These are phyloP conservation scores for Fomitopsis palustris DNA, from an alignment of 1,284 basidiomycete species.

Conservation along the genomic window DNA sequence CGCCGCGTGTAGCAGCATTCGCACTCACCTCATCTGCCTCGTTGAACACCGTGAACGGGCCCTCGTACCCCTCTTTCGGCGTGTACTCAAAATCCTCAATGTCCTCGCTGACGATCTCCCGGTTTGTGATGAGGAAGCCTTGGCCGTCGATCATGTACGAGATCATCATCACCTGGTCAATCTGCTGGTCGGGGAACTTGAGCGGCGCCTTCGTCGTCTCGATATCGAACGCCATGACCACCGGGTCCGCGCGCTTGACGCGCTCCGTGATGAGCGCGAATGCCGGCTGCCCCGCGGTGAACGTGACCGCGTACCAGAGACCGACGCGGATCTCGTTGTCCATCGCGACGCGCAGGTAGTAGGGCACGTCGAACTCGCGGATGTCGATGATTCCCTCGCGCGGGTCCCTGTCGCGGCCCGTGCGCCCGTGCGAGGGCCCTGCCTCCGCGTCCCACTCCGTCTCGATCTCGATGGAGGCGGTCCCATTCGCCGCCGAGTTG, in stretches of 20 bases:
- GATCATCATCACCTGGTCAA: slow-evolving; percentile 99
- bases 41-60: slow-evolving; percentile 96
- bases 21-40: slow-evolving; percentile 82
- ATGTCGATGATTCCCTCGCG: slow-evolving; percentile 92
- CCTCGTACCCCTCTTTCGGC: slow-evolving; percentile 96
- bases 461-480: slow-evolving; percentile 68
- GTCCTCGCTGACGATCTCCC: slow-evolving; percentile 96
- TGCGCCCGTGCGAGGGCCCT: slow-evolving; percentile 19
- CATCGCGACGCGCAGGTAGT: slow-evolving; percentile 97
- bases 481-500: slow-evolving; percentile 60
- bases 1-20: not conserved
- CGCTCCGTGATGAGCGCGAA: slow-evolving; percentile 76
- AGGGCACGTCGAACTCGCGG: slow-evolving; percentile 96
- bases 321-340: slow-evolving; percentile 98
- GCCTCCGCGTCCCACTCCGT: slow-evolving; percentile 60
- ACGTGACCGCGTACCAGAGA: slow-evolving; percentile 92
- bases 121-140: slow-evolving; percentile 96
- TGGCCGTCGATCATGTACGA: slow-evolving; percentile 98
- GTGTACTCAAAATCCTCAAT: slow-evolving; percentile 99
- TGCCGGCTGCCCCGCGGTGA: slow-evolving; percentile 78
- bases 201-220: slow-evolving; percentile 98
- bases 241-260: slow-evolving; percentile 98
- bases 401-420: slow-evolving; percentile 70
- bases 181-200: slow-evolving; percentile 95
- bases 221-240: slow-evolving; percentile 99